Evolutionary conservation across 148 eudicot genomes (phyloP).

Genomic region (Amaranthus cruentus): DNA sequence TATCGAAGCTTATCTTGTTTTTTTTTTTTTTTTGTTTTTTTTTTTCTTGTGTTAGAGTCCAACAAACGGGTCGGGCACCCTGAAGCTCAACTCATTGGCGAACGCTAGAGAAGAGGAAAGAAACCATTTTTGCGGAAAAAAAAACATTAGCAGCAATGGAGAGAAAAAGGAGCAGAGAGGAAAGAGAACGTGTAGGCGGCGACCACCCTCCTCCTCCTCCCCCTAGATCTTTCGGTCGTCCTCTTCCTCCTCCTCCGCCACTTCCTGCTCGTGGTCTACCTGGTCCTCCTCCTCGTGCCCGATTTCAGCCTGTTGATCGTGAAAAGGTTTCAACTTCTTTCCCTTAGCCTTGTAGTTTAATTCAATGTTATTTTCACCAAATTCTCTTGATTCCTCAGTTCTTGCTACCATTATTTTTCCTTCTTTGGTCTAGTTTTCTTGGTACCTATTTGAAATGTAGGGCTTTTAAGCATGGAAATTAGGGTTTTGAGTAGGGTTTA

Average conservation of each 20-base stretch:
- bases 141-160: slow-evolving; percentile 5
- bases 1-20: too few species aligned
- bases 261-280: slow-evolving; percentile 32
- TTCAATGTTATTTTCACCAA: neutral
- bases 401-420: neutral
- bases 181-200: slow-evolving; percentile 30
- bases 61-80: too few species aligned
- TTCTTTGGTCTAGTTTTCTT: neutral
- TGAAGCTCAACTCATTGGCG: too few species aligned
- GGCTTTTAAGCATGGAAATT: neutral
- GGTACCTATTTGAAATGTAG: neutral
- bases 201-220: slow-evolving; percentile 9
- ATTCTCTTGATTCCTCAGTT: neutral
- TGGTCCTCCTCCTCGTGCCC: slow-evolving; percentile 29
- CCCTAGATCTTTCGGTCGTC: slow-evolving; percentile 25
- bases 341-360: too few species aligned
- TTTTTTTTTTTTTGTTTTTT: too few species aligned
- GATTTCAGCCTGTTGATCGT: slow-evolving; percentile 39
- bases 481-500: slow-evolving; percentile 18
- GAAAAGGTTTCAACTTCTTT: slow-evolving; percentile 31
- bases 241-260: slow-evolving; percentile 19
- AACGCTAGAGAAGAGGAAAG: too few species aligned
- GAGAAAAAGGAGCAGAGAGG: slow-evolving; percentile 31
- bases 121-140: neutral
- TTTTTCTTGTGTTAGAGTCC: too few species aligned